phyloP scores from a whole-genome alignment of 768 basidiomycete genomes.

The Lactifluus rugatus region DNA sequence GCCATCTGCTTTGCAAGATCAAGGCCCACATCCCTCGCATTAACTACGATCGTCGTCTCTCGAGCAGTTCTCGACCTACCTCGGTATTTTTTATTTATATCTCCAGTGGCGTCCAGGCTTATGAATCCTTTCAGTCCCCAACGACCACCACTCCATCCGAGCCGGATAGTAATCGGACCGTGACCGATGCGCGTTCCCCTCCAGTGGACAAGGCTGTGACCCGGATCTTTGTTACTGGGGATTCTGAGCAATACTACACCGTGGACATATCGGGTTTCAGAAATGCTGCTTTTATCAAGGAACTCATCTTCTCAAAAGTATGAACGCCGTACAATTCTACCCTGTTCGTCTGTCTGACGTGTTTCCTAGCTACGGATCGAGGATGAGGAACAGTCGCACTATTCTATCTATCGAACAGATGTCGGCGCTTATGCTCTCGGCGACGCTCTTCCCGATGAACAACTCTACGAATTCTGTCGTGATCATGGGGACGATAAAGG shows the following conservation, averaged over 20 bases:
- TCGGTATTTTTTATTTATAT: slow-evolving; percentile 18
- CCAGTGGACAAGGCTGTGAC: slow-evolving; percentile 21
- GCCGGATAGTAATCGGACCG: slow-evolving; percentile 13
- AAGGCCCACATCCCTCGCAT: slow-evolving; percentile 21
- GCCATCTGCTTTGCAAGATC: slow-evolving; percentile 19
- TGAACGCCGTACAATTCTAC: slow-evolving; percentile 17
- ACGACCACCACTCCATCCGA: slow-evolving; percentile 19
- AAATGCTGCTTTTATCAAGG: slow-evolving; percentile 61
- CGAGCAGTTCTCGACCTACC: slow-evolving; percentile 27
- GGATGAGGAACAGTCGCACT: slow-evolving; percentile 72
- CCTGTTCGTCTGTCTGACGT: slow-evolving; percentile 5
- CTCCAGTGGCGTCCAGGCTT: not conserved
- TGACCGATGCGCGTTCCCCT: slow-evolving; percentile 21
- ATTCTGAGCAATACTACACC: slow-evolving; percentile 64
- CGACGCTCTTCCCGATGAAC: slow-evolving; percentile 60
- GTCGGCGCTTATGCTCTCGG: slow-evolving; percentile 71
- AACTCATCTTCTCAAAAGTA: slow-evolving; percentile 75
- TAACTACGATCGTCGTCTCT: slow-evolving; percentile 21
- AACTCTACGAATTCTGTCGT: slow-evolving; percentile 61
- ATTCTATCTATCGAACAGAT: slow-evolving; percentile 81
- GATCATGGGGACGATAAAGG: slow-evolving; percentile 68
- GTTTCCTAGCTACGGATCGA: slow-evolving; percentile 56
- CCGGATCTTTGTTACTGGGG: slow-evolving; percentile 61
- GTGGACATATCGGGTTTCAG: slow-evolving; percentile 63
- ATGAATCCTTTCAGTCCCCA: slow-evolving; percentile 23